Conservation (phyloP, 2,329 filamentous ascomycete species). For the Sporothrix humicola region DNA sequence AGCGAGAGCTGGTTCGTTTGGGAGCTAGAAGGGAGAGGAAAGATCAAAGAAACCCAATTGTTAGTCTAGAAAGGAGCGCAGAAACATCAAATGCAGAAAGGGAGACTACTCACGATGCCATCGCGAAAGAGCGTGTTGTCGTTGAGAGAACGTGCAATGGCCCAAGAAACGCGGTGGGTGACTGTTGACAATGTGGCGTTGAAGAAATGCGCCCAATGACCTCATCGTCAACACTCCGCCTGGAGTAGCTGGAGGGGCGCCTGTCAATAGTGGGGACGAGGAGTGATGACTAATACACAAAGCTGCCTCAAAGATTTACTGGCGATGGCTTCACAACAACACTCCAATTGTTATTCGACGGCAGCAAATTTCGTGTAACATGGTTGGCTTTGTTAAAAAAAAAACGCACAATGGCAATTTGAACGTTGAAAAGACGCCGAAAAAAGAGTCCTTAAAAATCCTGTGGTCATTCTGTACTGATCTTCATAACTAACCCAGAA, state of each 20-base stretch:
- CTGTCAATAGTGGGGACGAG: constrained; percentile 15
- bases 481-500: not conserved
- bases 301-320: not conserved
- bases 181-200: not conserved
- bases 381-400: no score
- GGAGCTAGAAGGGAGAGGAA: not conserved
- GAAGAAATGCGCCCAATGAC: constrained; percentile 32
- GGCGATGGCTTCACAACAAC: no score
- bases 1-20: constrained; percentile 36
- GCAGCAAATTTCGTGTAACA: not conserved
- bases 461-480: constrained; percentile 19
- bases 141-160: not conserved
- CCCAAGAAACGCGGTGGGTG: not conserved
- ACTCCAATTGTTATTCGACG: not conserved
- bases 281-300: constrained; percentile 20
- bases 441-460: no score
- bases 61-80: not conserved
- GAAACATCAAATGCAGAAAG: not conserved
- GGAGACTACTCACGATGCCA: constrained; percentile 18
- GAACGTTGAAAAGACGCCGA: no score
- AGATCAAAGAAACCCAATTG: not conserved
- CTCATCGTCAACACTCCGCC: constrained; percentile 33
- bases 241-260: constrained; percentile 9
- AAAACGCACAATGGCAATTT: no score
- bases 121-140: constrained; percentile 6